phyloP scores from a whole-genome alignment of 2,329 filamentous ascomycete genomes.

The Ilyonectria sp. region DNA sequence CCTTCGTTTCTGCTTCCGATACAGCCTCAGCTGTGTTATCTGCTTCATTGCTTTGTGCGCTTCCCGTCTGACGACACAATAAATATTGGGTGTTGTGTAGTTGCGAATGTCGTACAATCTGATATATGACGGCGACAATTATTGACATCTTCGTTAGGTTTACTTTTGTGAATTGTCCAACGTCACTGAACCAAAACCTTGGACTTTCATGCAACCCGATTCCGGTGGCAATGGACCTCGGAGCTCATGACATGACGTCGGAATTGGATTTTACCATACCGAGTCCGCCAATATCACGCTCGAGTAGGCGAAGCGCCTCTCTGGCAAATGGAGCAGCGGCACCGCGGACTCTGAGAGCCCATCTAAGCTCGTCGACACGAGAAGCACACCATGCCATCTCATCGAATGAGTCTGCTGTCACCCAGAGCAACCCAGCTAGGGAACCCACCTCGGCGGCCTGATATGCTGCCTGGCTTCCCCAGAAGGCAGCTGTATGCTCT shows the following conservation, averaged over 20 bases:
- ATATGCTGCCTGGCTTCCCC: conserved; percentile 61
- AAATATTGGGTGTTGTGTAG: background rate
- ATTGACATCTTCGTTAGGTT: background rate
- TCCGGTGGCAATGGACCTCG: conserved; percentile 1
- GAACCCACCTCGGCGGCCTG: conserved; percentile 60
- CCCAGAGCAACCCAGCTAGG: conserved; percentile 59
- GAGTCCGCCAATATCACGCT: conserved; percentile 51
- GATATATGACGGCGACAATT: background rate
- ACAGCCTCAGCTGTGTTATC: too few relatives aligned
- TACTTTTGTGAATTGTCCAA: background rate
- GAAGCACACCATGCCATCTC: conserved; percentile 59
- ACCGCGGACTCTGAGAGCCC: conserved; percentile 59
- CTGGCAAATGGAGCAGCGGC: conserved; percentile 57
- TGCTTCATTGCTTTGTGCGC: too few relatives aligned
- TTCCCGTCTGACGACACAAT: too few relatives aligned
- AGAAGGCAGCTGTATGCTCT: conserved; percentile 62
- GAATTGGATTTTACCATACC: conserved; percentile 45
- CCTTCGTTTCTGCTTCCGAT: too few relatives aligned
- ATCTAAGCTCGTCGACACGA: conserved; percentile 58
- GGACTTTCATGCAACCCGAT: background rate
- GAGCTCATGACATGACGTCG: conserved; percentile 31
- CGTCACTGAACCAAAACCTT: too few relatives aligned
- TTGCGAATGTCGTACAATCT: background rate
- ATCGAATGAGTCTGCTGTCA: conserved; percentile 54
- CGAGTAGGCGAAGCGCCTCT: conserved; percentile 57